A percentile compares a stretch with the other conserved stretches of the same genome.
Evolutionary conservation across 495 filamentous ascomycete species (phyloP).

Genomic region (Penicillium soppii): DNA sequence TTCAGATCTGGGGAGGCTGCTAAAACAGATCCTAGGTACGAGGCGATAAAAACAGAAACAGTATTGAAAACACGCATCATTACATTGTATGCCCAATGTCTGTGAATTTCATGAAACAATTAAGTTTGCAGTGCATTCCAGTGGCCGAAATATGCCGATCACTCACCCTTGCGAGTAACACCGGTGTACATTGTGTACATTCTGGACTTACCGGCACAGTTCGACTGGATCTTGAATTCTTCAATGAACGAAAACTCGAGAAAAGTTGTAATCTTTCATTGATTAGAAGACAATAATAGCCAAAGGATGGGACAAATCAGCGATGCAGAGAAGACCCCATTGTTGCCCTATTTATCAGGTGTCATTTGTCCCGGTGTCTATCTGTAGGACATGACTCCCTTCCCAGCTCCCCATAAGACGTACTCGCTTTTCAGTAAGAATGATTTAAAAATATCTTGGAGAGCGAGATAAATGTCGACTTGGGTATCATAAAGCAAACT

Average conservation of each 20-base stretch:
- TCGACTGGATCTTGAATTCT: too few relatives aligned
- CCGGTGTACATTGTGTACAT: not conserved
- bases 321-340: too few relatives aligned
- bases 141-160: not conserved
- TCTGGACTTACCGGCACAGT: not conserved
- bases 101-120: not conserved
- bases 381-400: too few relatives aligned
- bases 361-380: too few relatives aligned
- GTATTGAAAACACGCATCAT: not conserved
- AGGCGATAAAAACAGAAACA: not conserved
- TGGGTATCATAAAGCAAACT: not conserved
- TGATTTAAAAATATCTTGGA: too few relatives aligned
- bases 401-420: too few relatives aligned
- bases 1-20: slow-evolving; percentile 34
- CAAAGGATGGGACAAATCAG: too few relatives aligned
- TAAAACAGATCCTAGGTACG: slow-evolving; percentile 22
- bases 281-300: too few relatives aligned
- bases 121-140: not conserved
- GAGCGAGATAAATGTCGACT: not conserved
- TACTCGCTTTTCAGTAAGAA: too few relatives aligned
- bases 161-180: not conserved
- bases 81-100: not conserved
- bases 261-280: too few relatives aligned
- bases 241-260: too few relatives aligned
- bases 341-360: not conserved